These are phyloP conservation scores for Physaria fendleri DNA, from an alignment of 345 rosid genomes.

Conservation along the genomic window DNA sequence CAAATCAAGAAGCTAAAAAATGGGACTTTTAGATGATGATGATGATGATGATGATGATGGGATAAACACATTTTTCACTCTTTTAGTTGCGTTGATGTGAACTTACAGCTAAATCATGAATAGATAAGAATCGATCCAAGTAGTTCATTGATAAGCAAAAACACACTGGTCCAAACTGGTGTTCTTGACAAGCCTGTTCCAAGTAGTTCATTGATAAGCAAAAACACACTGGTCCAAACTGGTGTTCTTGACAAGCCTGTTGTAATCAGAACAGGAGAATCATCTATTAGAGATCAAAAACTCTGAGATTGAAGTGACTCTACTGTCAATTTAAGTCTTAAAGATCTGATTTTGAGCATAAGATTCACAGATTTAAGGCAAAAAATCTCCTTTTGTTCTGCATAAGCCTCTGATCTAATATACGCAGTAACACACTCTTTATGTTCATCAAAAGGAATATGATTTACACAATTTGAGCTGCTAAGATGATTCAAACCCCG, in stretches of 20 bases:
- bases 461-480: constrained; percentile 10
- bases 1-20: neutral
- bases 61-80: neutral
- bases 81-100: neutral
- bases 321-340: neutral
- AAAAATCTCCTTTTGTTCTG: neutral
- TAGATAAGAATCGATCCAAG: constrained; percentile 67
- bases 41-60: no score
- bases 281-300: constrained; percentile 12
- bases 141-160: no score
- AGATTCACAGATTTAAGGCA: constrained; percentile 9
- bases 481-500: neutral
- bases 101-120: constrained; percentile 65
- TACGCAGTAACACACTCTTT: neutral
- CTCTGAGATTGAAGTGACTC: neutral
- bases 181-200: no score
- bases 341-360: neutral
- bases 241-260: constrained; percentile 55
- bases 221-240: constrained; percentile 49
- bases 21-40: neutral
- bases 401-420: constrained; percentile 12
- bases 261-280: neutral
- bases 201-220: constrained; percentile 60
- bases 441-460: constrained; percentile 2
- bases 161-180: no score